These are phyloP conservation scores for Remersonia thermophila DNA, from an alignment of 2,329 filamentous ascomycete genomes.

Conservation along the genomic window DNA sequence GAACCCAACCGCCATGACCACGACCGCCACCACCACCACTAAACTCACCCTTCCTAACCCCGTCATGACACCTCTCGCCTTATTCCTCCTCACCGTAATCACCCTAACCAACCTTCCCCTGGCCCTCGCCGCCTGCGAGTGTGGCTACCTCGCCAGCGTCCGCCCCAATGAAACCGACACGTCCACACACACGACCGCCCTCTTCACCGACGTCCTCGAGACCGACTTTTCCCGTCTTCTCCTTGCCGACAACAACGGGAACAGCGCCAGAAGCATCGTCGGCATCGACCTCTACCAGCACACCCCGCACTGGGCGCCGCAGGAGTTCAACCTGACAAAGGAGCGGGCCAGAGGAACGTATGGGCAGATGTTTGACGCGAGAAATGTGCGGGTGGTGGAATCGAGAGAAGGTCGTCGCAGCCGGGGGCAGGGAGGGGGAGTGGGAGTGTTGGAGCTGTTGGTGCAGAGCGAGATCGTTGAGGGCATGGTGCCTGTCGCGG, in stretches of 20 bases:
- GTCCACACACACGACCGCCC: background rate
- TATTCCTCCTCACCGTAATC: constrained; percentile 7
- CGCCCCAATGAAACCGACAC: constrained; percentile 21
- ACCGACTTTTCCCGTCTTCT: constrained; percentile 53
- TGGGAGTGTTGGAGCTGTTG: constrained; percentile 43
- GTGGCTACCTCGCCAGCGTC: constrained; percentile 51
- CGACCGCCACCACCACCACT: background rate
- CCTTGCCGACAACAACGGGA: background rate
- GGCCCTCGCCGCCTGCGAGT: constrained; percentile 47
- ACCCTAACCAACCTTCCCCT: constrained; percentile 11
- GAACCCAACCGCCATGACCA: too few species aligned
- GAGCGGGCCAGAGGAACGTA: constrained; percentile 47
- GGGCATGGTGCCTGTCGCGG: constrained; percentile 47
- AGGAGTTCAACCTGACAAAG: constrained; percentile 54
- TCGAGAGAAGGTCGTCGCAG: constrained; percentile 28
- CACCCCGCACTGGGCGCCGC: constrained; percentile 48
- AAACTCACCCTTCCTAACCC: background rate
- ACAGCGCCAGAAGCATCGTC: too few species aligned
- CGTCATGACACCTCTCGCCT: background rate
- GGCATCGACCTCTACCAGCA: constrained; percentile 32
- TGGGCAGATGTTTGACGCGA: constrained; percentile 48
- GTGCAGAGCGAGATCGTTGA: constrained; percentile 35
- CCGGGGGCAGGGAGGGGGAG: constrained; percentile 31
- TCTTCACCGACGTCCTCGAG: constrained; percentile 60
- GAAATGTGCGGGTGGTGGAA: constrained; percentile 40